Conservation (phyloP, 73 alveolate genomes). For the Stentor coeruleus region DNA sequence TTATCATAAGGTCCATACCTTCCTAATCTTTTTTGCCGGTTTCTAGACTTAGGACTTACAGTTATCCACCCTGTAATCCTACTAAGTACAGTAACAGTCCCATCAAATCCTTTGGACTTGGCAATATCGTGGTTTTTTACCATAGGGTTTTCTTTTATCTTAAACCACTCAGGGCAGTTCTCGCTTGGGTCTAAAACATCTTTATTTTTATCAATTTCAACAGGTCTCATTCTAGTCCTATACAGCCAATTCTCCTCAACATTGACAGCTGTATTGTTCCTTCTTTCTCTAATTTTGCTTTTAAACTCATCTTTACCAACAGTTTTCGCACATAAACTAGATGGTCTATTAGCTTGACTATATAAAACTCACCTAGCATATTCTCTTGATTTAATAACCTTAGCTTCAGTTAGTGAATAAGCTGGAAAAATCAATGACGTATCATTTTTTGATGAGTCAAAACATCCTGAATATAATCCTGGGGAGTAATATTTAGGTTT, state of each 20-base stretch:
- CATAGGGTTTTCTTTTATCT: neutral
- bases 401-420: neutral
- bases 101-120: slow-evolving; percentile 32
- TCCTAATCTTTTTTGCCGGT: slow-evolving; percentile 39
- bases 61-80: slow-evolving; percentile 51
- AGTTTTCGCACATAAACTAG: neutral
- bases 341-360: neutral
- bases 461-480: neutral
- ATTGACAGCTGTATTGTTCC: neutral
- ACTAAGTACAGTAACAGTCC: slow-evolving; percentile 41
- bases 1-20: slow-evolving; percentile 29
- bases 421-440: neutral
- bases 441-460: neutral
- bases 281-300: no score
- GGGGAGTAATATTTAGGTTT: neutral
- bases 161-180: neutral
- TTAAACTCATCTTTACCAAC: neutral
- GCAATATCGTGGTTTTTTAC: slow-evolving; percentile 16
- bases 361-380: neutral
- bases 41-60: slow-evolving; percentile 36
- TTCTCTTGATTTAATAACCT: neutral
- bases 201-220: no score
- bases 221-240: neutral
- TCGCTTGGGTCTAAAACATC: neutral
- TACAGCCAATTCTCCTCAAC: neutral